Evolutionary conservation across 2,329 filamentous ascomycete genomes (phyloP).

Genomic region (Microascus cirrosus): DNA sequence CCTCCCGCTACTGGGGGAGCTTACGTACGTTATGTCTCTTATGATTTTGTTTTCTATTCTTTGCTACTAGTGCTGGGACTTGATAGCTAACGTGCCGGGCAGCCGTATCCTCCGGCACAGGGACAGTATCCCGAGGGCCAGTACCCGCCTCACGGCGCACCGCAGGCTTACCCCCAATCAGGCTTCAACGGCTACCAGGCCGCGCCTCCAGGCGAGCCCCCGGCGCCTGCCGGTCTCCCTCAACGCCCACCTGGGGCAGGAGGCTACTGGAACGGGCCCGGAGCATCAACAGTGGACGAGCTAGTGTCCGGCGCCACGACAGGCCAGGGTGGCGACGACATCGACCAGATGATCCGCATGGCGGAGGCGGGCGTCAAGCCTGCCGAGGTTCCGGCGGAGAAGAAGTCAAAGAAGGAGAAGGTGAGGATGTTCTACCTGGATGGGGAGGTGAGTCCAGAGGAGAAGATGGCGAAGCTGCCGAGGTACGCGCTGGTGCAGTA

Average conservation of each 20-base stretch:
- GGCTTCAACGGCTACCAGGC: no score
- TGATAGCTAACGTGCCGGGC: constrained; percentile 15
- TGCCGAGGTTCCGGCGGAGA: constrained; percentile 36
- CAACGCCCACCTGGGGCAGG: constrained; percentile 27
- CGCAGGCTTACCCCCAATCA: neutral
- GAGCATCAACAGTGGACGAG: constrained; percentile 9
- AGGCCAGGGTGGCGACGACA: constrained; percentile 42
- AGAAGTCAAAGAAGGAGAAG: constrained; percentile 58
- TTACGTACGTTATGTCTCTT: neutral
- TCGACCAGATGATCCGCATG: constrained; percentile 54
- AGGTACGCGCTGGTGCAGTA: constrained; percentile 58
- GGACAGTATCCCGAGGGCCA: constrained; percentile 1
- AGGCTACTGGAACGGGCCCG: constrained; percentile 17
- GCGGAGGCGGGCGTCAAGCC: constrained; percentile 48
- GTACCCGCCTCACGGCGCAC: constrained; percentile 12
- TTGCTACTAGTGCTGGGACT: neutral
- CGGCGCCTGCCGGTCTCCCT: constrained; percentile 28
- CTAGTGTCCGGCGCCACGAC: constrained; percentile 11
- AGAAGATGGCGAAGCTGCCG: constrained; percentile 71
- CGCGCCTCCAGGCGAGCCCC: constrained; percentile 26
- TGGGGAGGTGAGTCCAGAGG: constrained; percentile 71
- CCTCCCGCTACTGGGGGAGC: constrained; percentile 33
- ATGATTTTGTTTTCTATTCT: neutral
- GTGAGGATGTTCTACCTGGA: constrained; percentile 73
- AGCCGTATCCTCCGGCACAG: constrained; percentile 1